Conservation (phyloP, 2,329 filamentous ascomycete genomes). For the Exophiala sp. region DNA sequence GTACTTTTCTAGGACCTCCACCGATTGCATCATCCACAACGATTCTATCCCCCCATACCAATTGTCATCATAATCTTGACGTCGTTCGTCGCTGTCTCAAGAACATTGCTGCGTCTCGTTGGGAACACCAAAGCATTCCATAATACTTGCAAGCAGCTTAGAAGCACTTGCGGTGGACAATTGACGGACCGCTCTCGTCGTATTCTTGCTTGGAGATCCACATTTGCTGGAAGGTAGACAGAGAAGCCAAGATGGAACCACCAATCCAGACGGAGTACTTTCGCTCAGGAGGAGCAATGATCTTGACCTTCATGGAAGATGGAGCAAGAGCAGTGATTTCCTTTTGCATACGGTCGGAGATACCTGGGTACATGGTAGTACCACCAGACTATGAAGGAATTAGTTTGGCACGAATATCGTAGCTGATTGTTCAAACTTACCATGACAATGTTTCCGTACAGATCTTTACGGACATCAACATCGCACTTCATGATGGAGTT, state of each 20-base stretch:
- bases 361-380: conserved; percentile 99
- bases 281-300: conserved; percentile 99
- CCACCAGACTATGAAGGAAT: conserved; percentile 75
- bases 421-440: conserved; percentile 55
- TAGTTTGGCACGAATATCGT: conserved; percentile 20
- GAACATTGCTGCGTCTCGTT: conserved; percentile 20
- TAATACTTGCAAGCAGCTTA: conserved; percentile 53
- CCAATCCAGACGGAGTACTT: conserved; percentile 99
- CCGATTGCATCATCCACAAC: conserved; percentile 11
- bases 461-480: conserved; percentile 99
- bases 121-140: conserved; percentile 15
- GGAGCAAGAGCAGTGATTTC: conserved; percentile 99
- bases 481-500: conserved; percentile 99
- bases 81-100: conserved; percentile 22
- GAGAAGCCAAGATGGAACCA: conserved; percentile 98
- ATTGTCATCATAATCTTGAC: conserved; percentile 24
- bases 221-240: conserved; percentile 99
- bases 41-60: conserved; percentile 23
- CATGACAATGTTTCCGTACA: conserved; percentile 99
- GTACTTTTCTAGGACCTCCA: conserved; percentile 14
- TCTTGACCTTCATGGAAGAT: conserved; percentile 99
- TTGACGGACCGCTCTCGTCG: conserved; percentile 99
- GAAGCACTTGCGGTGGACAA: conserved; percentile 99
- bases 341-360: conserved; percentile 99
- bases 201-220: conserved; percentile 99